These are phyloP conservation scores for Magnusiomyces tetraspermus DNA, from an alignment of 1,139 yeast genomes.

Conservation along the genomic window DNA sequence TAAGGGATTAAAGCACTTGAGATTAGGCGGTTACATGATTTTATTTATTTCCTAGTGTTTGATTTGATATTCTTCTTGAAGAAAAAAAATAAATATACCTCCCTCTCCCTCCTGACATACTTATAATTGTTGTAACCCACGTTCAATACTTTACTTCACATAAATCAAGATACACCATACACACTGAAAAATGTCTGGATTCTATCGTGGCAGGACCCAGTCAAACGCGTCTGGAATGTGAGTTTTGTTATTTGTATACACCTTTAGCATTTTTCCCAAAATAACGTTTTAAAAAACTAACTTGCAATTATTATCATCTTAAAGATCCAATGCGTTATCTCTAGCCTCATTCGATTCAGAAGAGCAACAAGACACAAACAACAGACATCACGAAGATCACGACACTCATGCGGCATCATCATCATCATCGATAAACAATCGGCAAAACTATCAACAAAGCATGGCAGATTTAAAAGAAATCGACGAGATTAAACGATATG, in stretches of 20 bases:
- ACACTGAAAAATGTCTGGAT: neutral
- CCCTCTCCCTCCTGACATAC: too few relatives aligned
- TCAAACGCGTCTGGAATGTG: conserved; percentile 4
- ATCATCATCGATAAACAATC: neutral
- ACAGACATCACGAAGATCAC: neutral
- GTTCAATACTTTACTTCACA: neutral
- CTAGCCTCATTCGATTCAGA: conserved; percentile 3
- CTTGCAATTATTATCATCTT: neutral
- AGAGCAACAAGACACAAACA: neutral
- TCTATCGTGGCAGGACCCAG: neutral
- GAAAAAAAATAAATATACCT: too few relatives aligned
- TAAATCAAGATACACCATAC: too few relatives aligned
- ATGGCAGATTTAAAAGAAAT: conserved; percentile 17
- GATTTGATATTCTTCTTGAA: too few relatives aligned
- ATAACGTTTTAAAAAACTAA: too few relatives aligned
- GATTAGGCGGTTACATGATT: too few relatives aligned
- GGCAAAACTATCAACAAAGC: neutral
- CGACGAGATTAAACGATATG: conserved; percentile 28
- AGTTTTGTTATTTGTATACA: neutral
- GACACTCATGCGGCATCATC: too few relatives aligned
- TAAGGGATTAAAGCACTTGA: too few relatives aligned
- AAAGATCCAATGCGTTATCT: conserved; percentile 5
- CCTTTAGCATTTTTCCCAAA: too few relatives aligned
- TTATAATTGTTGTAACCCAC: neutral
- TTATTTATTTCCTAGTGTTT: too few relatives aligned